Percentiles rank a stretch among this genome's conserved stretches.
Evolutionary conservation across 2,329 filamentous ascomycete species (phyloP).

Genomic region (Aspergillus pseudoterreus): DNA sequence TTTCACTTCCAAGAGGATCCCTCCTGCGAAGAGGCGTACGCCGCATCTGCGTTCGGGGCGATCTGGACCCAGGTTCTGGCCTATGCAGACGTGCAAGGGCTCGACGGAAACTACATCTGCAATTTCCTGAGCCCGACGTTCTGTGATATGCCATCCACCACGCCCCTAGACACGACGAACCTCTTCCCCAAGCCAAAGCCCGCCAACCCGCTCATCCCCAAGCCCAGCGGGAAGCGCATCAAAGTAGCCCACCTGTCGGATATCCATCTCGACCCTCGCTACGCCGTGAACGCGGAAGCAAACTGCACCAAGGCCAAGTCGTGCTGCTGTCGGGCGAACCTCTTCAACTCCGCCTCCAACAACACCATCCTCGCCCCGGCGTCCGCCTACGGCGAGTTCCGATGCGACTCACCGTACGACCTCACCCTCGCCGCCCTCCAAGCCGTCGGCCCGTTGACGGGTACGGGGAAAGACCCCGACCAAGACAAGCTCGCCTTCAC

Average conservation of each 20-base stretch:
- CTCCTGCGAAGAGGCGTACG: conserved; percentile 48
- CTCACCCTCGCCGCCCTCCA: conserved; percentile 54
- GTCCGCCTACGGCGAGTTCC: conserved; percentile 52
- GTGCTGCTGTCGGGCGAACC: conserved; percentile 51
- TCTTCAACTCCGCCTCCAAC: conserved; percentile 32
- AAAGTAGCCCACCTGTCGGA: conserved; percentile 57
- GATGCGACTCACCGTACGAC: conserved; percentile 58
- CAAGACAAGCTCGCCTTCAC: conserved; percentile 50
- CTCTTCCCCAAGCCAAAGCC: conserved; percentile 56
- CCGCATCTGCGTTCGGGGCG: conserved; percentile 48
- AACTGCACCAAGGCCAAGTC: conserved; percentile 45
- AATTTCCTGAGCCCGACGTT: conserved; percentile 46
- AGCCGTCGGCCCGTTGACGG: conserved; percentile 54
- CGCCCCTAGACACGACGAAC: conserved; percentile 41
- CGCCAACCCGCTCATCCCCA: conserved; percentile 39
- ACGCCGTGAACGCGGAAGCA: conserved; percentile 51
- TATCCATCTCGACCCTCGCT: conserved; percentile 55
- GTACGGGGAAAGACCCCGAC: conserved; percentile 42
- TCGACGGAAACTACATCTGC: conserved; percentile 58
- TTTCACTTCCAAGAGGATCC: conserved; percentile 46
- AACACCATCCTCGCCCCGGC: conserved; percentile 44
- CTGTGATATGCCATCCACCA: conserved; percentile 46
- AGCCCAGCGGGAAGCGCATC: conserved; percentile 50
- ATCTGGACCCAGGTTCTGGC: conserved; percentile 57
- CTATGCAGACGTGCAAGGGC: conserved; percentile 50